phyloP scores from a whole-genome alignment of 805 yeast genomes.

The Tetrapisispora pingtungensis region DNA sequence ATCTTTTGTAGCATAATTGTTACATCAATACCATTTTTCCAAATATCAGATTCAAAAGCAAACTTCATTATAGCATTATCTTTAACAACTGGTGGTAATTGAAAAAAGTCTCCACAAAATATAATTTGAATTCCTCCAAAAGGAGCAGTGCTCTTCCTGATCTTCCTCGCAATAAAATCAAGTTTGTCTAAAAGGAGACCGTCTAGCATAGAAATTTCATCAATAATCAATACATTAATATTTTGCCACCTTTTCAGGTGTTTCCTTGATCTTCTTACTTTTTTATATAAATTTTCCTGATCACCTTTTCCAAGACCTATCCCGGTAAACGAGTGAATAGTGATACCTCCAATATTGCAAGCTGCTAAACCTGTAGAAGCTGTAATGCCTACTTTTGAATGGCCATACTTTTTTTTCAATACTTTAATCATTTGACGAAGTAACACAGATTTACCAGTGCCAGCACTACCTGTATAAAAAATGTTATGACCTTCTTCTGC shows the following conservation, averaged over 20 bases:
- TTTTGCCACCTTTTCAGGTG: constrained; percentile 45
- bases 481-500: constrained; percentile 58
- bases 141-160: constrained; percentile 41
- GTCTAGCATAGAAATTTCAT: constrained; percentile 76
- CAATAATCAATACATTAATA: constrained; percentile 54
- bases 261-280: constrained; percentile 43
- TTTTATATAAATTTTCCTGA: constrained; percentile 37
- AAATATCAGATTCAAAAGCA: constrained; percentile 56
- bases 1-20: constrained; percentile 55
- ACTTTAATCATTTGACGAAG: constrained; percentile 51
- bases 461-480: constrained; percentile 96
- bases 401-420: constrained; percentile 36
- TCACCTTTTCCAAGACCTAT: constrained; percentile 61
- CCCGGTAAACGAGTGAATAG: constrained; percentile 69
- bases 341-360: constrained; percentile 69
- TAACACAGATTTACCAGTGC: constrained; percentile 94
- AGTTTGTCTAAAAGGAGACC: constrained; percentile 56
- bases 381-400: constrained; percentile 56
- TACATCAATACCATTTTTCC: constrained; percentile 48
- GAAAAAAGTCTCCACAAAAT: constrained; percentile 75
- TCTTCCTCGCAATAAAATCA: constrained; percentile 44
- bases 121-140: constrained; percentile 77
- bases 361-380: constrained; percentile 85
- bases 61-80: constrained; percentile 31
- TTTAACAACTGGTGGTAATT: constrained; percentile 53